These are phyloP conservation scores for Paracoccidioides brasiliensis DNA, from an alignment of 2,329 filamentous ascomycete species.

Conservation along the genomic window DNA sequence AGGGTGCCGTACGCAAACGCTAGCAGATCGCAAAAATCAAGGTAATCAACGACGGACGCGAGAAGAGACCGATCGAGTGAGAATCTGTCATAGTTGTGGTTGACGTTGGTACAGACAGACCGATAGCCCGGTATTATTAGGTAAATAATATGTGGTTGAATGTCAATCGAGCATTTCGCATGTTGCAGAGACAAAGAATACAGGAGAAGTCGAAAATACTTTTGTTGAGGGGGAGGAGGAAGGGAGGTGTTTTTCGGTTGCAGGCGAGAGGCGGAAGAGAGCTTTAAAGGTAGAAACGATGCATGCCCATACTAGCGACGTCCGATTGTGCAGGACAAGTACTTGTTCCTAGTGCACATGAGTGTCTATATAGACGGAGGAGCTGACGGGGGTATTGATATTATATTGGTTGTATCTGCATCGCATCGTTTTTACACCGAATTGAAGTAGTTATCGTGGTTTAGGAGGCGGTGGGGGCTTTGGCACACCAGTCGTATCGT, in stretches of 20 bases:
- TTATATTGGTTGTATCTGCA: neutral
- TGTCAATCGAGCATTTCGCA: neutral
- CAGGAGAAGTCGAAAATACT: neutral
- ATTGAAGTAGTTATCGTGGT: conserved; percentile 13
- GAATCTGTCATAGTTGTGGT: neutral
- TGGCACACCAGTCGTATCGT: conserved; percentile 40
- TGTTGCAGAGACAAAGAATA: neutral
- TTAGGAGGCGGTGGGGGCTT: conserved; percentile 36
- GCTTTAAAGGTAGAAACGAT: neutral
- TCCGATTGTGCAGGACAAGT: neutral
- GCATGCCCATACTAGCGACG: neutral
- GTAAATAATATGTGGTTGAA: neutral
- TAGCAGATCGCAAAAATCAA: neutral
- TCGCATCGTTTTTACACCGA: conserved; percentile 5
- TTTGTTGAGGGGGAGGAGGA: neutral
- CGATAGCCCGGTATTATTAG: conserved; percentile 1
- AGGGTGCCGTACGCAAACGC: neutral
- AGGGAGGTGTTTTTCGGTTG: neutral
- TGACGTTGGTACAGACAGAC: conserved; percentile 1
- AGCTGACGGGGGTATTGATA: neutral
- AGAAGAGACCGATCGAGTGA: neutral
- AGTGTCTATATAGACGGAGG: neutral
- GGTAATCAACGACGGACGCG: neutral
- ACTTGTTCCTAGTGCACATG: neutral
- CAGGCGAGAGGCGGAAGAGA: neutral